These are phyloP conservation scores for Diatrype stigma DNA, from an alignment of 2,329 filamentous ascomycete genomes.

Conservation along the genomic window DNA sequence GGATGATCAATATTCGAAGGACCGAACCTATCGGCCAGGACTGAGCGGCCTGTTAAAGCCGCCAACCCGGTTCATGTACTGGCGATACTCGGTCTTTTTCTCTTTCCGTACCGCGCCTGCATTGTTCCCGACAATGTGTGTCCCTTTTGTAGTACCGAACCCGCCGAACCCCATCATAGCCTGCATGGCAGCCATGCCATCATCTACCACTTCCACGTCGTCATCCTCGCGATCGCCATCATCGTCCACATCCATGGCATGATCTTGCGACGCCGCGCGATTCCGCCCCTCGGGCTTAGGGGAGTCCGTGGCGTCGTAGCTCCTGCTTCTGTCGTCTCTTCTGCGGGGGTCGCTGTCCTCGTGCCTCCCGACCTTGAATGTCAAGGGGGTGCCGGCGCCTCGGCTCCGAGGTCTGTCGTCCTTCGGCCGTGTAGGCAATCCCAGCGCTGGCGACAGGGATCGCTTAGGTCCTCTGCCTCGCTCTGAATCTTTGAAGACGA, in stretches of 20 bases:
- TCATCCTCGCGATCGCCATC: constrained; percentile 29
- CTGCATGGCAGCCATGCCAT: constrained; percentile 69
- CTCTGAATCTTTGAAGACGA: constrained; percentile 7
- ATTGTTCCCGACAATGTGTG: constrained; percentile 84
- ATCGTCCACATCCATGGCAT: constrained; percentile 28
- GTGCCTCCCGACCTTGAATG: constrained; percentile 33
- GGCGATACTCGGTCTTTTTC: constrained; percentile 90
- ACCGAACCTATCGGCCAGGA: constrained; percentile 38
- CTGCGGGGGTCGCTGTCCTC: constrained; percentile 16
- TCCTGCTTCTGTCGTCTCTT: constrained; percentile 14
- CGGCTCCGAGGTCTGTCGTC: constrained; percentile 9
- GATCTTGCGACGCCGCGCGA: constrained; percentile 11
- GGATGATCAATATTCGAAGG: no score
- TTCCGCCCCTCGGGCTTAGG: constrained; percentile 6
- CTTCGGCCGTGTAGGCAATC: constrained; percentile 25
- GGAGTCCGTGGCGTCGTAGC: constrained; percentile 12
- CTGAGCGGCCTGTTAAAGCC: constrained; percentile 79
- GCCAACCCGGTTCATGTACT: constrained; percentile 89
- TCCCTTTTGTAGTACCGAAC: constrained; percentile 84
- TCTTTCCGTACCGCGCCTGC: constrained; percentile 80
- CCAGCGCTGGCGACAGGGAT: constrained; percentile 17
- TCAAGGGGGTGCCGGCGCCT: constrained; percentile 26
- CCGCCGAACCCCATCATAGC: constrained; percentile 86
- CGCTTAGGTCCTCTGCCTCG: constrained; percentile 18
- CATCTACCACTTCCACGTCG: constrained; percentile 55